These are phyloP conservation scores for Physcomitrellopsis africana DNA, from an alignment of 225 moss, liverwort and hornwort species.

Conservation along the genomic window DNA sequence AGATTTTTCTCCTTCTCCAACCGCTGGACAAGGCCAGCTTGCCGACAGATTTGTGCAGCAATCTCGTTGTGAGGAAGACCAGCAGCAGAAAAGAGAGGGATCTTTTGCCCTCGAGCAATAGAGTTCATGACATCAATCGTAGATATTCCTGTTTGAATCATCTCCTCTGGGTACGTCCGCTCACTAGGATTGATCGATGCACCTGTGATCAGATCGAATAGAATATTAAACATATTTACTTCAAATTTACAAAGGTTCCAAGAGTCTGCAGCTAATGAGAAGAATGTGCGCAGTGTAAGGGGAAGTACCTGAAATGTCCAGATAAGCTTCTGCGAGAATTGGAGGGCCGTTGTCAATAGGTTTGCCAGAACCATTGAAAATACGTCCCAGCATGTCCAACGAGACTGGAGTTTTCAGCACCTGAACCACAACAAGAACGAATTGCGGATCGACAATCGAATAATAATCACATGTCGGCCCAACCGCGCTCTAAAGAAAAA, in stretches of 20 bases:
- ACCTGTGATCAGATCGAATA: conserved; percentile 44
- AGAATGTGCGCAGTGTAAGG: background rate
- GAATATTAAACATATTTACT: background rate
- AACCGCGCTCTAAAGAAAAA: too few species aligned
- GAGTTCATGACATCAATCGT: conserved; percentile 99
- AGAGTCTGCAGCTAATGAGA: background rate
- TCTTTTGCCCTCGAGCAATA: conserved; percentile 96
- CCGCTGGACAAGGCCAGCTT: conserved; percentile 92
- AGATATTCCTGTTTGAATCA: conserved; percentile 98
- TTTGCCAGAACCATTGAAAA: conserved; percentile 95
- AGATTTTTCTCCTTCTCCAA: conserved; percentile 64
- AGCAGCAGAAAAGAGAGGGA: conserved; percentile 90
- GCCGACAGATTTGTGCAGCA: conserved; percentile 96
- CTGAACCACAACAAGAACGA: conserved; percentile 23
- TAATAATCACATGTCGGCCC: background rate
- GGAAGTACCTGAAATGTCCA: conserved; percentile 55
- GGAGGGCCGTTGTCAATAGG: conserved; percentile 98
- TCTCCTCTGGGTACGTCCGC: conserved; percentile 97
- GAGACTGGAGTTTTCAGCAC: conserved; percentile 90
- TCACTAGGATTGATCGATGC: conserved; percentile 97
- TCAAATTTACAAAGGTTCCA: background rate
- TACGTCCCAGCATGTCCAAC: conserved; percentile 96
- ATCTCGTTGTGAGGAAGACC: conserved; percentile 98
- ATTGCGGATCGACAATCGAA: background rate
- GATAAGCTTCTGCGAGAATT: conserved; percentile 89